phyloP scores from a whole-genome alignment of 2,329 filamentous ascomycete genomes.

The Phyllosticta citrichinensis region DNA sequence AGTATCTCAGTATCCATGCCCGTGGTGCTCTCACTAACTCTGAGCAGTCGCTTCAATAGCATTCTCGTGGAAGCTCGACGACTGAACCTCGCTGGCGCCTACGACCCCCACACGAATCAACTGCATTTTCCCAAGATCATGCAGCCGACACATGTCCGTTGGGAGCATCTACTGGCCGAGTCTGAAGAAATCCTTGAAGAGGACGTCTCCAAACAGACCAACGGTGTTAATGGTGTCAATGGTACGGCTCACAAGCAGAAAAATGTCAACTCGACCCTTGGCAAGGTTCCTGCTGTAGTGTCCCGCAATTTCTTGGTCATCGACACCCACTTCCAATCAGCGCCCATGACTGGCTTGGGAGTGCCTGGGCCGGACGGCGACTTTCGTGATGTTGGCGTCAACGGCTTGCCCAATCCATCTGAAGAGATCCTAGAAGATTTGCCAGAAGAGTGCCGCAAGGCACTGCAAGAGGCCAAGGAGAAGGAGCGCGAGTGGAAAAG shows the following conservation, averaged over 20 bases:
- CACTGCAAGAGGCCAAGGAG: slow-evolving; percentile 57
- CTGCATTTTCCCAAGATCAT: slow-evolving; percentile 81
- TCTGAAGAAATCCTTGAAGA: slow-evolving; percentile 14
- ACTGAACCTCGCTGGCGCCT: slow-evolving; percentile 64
- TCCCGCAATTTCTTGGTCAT: slow-evolving; percentile 53
- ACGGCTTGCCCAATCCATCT: slow-evolving; percentile 53
- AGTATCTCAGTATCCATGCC: slow-evolving; percentile 19
- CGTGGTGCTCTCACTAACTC: slow-evolving; percentile 13
- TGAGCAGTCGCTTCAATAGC: slow-evolving; percentile 71
- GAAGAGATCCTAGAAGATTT: slow-evolving; percentile 57
- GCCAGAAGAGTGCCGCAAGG: slow-evolving; percentile 58
- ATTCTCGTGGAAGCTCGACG: slow-evolving; percentile 58
- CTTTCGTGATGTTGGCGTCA: slow-evolving; percentile 37
- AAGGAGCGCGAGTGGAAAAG: slow-evolving; percentile 63
- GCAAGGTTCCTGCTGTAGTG: slow-evolving; percentile 45
- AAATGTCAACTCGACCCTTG: slow-evolving; percentile 34
- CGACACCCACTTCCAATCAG: slow-evolving; percentile 50
- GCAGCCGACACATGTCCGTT: slow-evolving; percentile 79
- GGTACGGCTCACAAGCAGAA: slow-evolving; percentile 8
- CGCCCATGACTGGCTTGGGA: slow-evolving; percentile 47
- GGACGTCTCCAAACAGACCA: slow-evolving; percentile 16
- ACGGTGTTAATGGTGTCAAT: slow-evolving; percentile 15
- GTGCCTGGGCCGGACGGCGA: slow-evolving; percentile 49
- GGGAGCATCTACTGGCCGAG: slow-evolving; percentile 57
- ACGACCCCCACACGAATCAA: slow-evolving; percentile 87